A percentile compares a stretch with the other conserved stretches of the same genome.
Evolutionary conservation across 2,329 filamentous ascomycete species (phyloP).

Genomic region (Cryphonectria naterciae): DNA sequence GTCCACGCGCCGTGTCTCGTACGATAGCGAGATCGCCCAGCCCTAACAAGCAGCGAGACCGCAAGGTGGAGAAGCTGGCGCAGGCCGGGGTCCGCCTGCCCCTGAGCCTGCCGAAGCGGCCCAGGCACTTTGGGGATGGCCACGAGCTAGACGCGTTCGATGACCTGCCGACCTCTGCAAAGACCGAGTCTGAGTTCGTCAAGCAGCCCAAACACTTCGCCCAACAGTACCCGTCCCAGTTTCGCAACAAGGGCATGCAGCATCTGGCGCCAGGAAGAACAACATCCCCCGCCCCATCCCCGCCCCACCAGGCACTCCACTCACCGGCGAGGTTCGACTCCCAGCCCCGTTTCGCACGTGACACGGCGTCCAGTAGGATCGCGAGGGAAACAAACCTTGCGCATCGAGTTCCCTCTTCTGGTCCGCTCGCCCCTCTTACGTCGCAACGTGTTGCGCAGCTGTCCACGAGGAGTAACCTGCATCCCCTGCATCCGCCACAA

Average conservation of each 20-base stretch:
- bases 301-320: slow-evolving; percentile 56
- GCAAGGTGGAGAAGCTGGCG: slow-evolving; percentile 44
- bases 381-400: slow-evolving; percentile 65
- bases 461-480: slow-evolving; percentile 53
- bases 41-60: slow-evolving; percentile 51
- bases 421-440: slow-evolving; percentile 58
- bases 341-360: slow-evolving; percentile 65
- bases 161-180: slow-evolving; percentile 85
- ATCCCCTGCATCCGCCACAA: slow-evolving; percentile 48
- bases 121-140: slow-evolving; percentile 84
- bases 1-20: slow-evolving; percentile 61
- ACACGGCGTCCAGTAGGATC: slow-evolving; percentile 68
- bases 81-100: slow-evolving; percentile 63
- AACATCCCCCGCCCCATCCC: slow-evolving; percentile 55
- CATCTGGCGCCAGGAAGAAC: slow-evolving; percentile 59
- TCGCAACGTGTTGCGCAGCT: slow-evolving; percentile 60
- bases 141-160: slow-evolving; percentile 93
- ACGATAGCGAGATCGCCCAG: slow-evolving; percentile 64
- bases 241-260: slow-evolving; percentile 61
- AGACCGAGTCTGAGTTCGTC: slow-evolving; percentile 79
- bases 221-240: slow-evolving; percentile 66
- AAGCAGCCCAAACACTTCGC: slow-evolving; percentile 67
- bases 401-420: slow-evolving; percentile 59
- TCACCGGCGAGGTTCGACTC: slow-evolving; percentile 57
- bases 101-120: slow-evolving; percentile 72